Evolutionary conservation across 441 rosid species (phyloP), one percentile per base, ranked within the genome.

Genomic region (Mallotus repandus): DNA sequence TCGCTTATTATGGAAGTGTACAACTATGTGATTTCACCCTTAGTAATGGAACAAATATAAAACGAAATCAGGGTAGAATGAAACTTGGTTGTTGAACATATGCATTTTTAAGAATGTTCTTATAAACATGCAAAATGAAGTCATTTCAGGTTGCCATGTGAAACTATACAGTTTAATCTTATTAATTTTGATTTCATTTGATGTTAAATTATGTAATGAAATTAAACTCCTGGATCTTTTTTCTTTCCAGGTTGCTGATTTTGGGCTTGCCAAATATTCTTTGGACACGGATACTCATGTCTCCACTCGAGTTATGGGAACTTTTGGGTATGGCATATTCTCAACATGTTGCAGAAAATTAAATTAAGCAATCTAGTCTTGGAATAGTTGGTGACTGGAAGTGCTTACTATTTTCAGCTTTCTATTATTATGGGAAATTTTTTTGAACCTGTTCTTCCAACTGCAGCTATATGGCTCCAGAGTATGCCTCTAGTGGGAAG

Each of bases 281-380:
- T 84, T 90, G 45, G 99, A 93, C 69, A 81, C 84, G 59, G 88
- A 93, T 72, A 95, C 99, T 71, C 98, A 95, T 75, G 95, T 95
- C 70, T 93, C 99, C 21, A 95, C 99, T 21, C 83, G 99, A 7
- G 97, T 96, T 72, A 92, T 93, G 98, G 99, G 99, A 68, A 96
- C 99, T 64, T 90, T 96, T 66, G 99, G 99, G 99, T 92, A 87
- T 84, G 83, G 69, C 35, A 4, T 67, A 46, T 5, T 22, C 71
- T 63, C 19, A 16, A 29, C 16, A 43, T 63, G 2, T 74, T 67
- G 53, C 13, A n/a, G 60, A 68, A 29, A 49, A 32, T 45, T 66
- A 38, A 25, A 46, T 72, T 75, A 21, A 66, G 50, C 29, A 75
- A 69, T 35, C 18, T 19, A 21, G 45, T 29, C 9, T 22, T 38